Evolutionary conservation across 176 grass and related monocot genomes (phyloP).

Genomic region (Aegilops sharonensis): DNA sequence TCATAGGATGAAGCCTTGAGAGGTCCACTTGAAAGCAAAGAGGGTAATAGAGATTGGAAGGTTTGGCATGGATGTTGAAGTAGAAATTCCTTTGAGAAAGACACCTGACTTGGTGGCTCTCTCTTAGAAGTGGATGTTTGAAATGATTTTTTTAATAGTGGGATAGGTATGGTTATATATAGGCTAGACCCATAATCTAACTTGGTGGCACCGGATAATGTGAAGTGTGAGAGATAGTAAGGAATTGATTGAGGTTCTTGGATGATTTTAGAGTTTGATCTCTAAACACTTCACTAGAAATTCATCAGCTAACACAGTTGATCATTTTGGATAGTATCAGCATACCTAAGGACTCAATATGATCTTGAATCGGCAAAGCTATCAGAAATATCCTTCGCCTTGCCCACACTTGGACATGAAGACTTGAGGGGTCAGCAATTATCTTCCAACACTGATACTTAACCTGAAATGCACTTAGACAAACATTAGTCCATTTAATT

Average conservation of each 20-base stretch:
- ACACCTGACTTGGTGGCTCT: neutral
- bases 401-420: neutral
- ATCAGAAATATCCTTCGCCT: neutral
- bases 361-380: neutral
- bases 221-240: neutral
- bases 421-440: neutral
- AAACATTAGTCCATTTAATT: neutral
- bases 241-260: neutral
- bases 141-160: neutral
- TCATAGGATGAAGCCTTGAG: no score
- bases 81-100: neutral
- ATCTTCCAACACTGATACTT: neutral
- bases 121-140: neutral
- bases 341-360: neutral
- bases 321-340: neutral
- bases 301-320: neutral
- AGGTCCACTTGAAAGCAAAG: neutral
- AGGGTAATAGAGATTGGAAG: neutral
- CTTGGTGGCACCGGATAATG: neutral
- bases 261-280: neutral
- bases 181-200: neutral
- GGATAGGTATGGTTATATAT: neutral
- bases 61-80: neutral
- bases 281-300: no score
- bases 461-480: neutral